Percentiles rank a stretch among this genome's conserved stretches.
These are phyloP conservation scores for Lobosporangium transversale DNA, from an alignment of 192 early-diverging fungal genomes.

Conservation along the genomic window DNA sequence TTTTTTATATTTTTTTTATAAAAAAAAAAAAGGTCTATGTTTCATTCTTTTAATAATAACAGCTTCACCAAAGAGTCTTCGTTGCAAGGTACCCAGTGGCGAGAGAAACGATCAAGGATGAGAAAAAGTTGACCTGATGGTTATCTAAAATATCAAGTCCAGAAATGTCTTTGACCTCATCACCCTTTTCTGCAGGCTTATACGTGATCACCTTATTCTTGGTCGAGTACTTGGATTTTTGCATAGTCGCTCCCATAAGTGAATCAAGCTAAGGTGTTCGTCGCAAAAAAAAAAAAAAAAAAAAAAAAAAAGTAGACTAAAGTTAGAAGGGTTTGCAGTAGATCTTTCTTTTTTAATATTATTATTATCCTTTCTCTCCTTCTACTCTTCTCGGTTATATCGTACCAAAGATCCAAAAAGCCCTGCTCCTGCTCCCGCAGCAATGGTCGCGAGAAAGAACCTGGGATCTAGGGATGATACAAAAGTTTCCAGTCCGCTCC, in stretches of 20 bases:
- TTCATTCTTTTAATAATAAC: too few species aligned
- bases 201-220: constrained; percentile 65
- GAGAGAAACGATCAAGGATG: constrained; percentile 64
- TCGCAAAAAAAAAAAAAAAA: too few species aligned
- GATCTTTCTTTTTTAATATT: not conserved
- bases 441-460: constrained; percentile 47
- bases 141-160: constrained; percentile 82
- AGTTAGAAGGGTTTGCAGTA: not conserved
- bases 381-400: not conserved
- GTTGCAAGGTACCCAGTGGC: constrained; percentile 55
- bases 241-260: constrained; percentile 84
- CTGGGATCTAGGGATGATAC: constrained; percentile 41
- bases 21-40: too few species aligned
- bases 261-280: constrained; percentile 81
- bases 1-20: too few species aligned
- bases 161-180: constrained; percentile 64
- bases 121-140: constrained; percentile 83
- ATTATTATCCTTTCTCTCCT: not conserved
- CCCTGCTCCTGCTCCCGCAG: constrained; percentile 72
- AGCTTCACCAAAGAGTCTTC: constrained; percentile 19
- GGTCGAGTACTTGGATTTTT: constrained; percentile 77
- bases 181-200: constrained; percentile 52
- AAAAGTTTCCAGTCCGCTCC: constrained; percentile 34
- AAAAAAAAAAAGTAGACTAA: too few species aligned
- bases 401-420: constrained; percentile 78